These are phyloP conservation scores for Thoreauomyces humboldtii DNA, from an alignment of 192 early-diverging fungal species.

Conservation along the genomic window DNA sequence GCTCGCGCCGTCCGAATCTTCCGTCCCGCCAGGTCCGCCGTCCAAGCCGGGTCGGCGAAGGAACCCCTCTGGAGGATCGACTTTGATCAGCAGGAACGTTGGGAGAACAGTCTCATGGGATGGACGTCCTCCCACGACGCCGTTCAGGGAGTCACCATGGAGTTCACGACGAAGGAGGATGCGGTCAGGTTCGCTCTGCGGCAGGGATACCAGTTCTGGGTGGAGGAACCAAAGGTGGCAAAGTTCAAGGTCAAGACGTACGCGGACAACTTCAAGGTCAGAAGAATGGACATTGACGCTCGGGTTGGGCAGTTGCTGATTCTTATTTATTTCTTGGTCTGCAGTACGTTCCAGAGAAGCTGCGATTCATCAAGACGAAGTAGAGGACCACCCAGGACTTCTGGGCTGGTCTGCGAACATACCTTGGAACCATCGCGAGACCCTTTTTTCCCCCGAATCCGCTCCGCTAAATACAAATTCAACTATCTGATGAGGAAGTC, in stretches of 20 bases:
- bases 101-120: conserved; percentile 93
- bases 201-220: conserved; percentile 89
- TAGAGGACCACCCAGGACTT: too few species aligned
- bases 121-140: conserved; percentile 84
- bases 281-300: neutral
- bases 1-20: conserved; percentile 74
- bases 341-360: conserved; percentile 70
- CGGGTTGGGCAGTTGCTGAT: neutral
- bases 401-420: too few species aligned
- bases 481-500: too few species aligned
- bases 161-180: conserved; percentile 83
- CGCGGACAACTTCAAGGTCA: conserved; percentile 84
- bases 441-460: too few species aligned
- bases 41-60: conserved; percentile 77
- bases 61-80: conserved; percentile 84
- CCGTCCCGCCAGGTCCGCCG: conserved; percentile 76
- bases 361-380: conserved; percentile 83
- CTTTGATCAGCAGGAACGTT: conserved; percentile 85
- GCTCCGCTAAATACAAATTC: too few species aligned
- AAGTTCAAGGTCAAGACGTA: conserved; percentile 81
- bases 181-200: conserved; percentile 93
- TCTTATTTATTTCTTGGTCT: neutral
- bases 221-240: conserved; percentile 85
- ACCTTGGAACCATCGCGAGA: too few species aligned
- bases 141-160: conserved; percentile 75